Conservation (phyloP, 768 basidiomycete species). For the Pulveroboletus sp. region DNA sequence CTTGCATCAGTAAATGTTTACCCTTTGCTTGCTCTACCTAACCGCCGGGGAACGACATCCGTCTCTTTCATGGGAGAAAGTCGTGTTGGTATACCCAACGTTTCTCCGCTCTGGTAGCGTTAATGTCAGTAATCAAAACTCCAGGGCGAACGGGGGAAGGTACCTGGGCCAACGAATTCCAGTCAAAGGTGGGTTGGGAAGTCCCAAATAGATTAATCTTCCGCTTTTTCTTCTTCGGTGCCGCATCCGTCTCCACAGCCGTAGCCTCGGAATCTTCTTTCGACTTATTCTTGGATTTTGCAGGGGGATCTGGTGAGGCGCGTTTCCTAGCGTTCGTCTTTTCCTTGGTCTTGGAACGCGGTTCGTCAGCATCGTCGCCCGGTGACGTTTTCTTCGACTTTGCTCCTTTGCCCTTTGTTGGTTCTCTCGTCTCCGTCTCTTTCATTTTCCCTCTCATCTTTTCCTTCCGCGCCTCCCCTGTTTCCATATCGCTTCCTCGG, state of each 20-base stretch:
- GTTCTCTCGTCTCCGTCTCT: slow-evolving; percentile 25
- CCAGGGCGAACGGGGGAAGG: slow-evolving; percentile 1
- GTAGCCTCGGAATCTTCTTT: slow-evolving; percentile 14
- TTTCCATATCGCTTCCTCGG: slow-evolving; percentile 12
- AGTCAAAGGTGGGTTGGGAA: slow-evolving; percentile 42
- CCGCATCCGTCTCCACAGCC: slow-evolving; percentile 23
- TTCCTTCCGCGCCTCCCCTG: slow-evolving; percentile 28
- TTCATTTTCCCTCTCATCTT: slow-evolving; percentile 21
- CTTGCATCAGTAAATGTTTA: background rate
- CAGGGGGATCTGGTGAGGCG: slow-evolving; percentile 18
- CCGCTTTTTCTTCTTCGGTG: slow-evolving; percentile 64
- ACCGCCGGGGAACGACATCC: slow-evolving; percentile 46
- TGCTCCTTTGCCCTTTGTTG: slow-evolving; percentile 25
- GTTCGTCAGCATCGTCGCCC: slow-evolving; percentile 16
- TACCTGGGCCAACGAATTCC: slow-evolving; percentile 44
- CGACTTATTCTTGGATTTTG: slow-evolving; percentile 18
- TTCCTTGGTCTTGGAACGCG: slow-evolving; percentile 12
- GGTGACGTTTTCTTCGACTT: slow-evolving; percentile 23
- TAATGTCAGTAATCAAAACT: background rate
- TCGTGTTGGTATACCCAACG: slow-evolving; percentile 60
- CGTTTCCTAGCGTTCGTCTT: slow-evolving; percentile 19
- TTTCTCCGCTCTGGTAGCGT: slow-evolving; percentile 32
- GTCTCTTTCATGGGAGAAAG: slow-evolving; percentile 66
- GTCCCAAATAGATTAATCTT: slow-evolving; percentile 62
- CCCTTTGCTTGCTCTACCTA: slow-evolving; percentile 28